Conservation (phyloP, 345 rosid genomes). For the Aquilaria malaccensis region DNA sequence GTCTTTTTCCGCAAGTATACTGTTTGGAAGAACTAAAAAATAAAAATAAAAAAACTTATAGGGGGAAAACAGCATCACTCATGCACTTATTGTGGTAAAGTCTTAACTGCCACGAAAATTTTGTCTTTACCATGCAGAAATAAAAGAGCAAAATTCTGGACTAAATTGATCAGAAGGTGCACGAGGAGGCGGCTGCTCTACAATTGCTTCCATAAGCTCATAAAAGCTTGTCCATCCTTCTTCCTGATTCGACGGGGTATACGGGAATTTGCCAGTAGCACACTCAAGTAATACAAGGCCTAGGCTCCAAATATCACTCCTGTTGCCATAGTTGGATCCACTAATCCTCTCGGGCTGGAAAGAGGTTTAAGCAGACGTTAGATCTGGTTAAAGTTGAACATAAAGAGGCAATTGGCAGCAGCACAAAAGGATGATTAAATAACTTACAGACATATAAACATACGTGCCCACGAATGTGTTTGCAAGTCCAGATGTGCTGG, state of each 20-base stretch:
- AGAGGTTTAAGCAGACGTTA: not conserved
- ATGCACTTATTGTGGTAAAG: not conserved
- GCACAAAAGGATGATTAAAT: not conserved
- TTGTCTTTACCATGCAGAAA: slow-evolving; percentile 64
- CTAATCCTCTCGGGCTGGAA: slow-evolving; percentile 86
- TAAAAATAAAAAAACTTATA: too few species aligned
- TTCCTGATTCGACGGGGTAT: slow-evolving; percentile 49
- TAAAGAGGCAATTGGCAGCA: not conserved
- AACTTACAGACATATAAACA: slow-evolving; percentile 87
- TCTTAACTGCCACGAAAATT: not conserved
- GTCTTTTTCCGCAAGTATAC: too few species aligned
- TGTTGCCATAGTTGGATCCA: slow-evolving; percentile 49
- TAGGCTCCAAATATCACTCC: slow-evolving; percentile 98
- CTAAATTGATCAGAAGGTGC: slow-evolving; percentile 55
- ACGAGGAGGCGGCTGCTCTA: slow-evolving; percentile 41
- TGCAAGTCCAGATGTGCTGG: slow-evolving; percentile 72
- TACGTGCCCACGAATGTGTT: slow-evolving; percentile 84
- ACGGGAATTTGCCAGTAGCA: slow-evolving; percentile 81
- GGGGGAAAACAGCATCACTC: too few species aligned
- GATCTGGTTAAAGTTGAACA: not conserved
- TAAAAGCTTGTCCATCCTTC: slow-evolving; percentile 41
- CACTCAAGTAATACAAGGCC: slow-evolving; percentile 87
- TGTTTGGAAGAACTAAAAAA: too few species aligned
- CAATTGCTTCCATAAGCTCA: slow-evolving; percentile 55
- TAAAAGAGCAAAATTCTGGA: slow-evolving; percentile 66